Evolutionary conservation across 768 basidiomycete genomes (phyloP).

Genomic region (Trametes maxima): DNA sequence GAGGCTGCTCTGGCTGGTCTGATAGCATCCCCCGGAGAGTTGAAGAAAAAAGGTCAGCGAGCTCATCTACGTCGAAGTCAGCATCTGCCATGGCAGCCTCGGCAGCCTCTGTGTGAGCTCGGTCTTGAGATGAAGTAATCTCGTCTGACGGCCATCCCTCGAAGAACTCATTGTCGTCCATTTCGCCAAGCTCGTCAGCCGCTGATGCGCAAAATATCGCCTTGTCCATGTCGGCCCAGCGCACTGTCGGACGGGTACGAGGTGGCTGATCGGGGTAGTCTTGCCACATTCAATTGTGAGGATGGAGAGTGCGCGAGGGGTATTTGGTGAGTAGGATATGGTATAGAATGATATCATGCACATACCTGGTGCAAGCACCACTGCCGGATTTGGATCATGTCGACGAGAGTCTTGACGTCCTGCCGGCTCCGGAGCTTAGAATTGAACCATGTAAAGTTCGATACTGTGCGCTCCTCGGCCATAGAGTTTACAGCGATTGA

Average conservation of each 20-base stretch:
- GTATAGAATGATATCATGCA: neutral
- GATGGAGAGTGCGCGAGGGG: too few relatives aligned
- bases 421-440: constrained; percentile 1
- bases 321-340: neutral
- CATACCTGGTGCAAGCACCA: constrained; percentile 4
- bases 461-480: constrained; percentile 20
- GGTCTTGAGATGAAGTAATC: too few relatives aligned
- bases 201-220: neutral
- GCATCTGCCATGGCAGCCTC: neutral
- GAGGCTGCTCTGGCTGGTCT: neutral
- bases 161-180: neutral
- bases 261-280: neutral
- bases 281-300: neutral
- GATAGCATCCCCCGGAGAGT: neutral
- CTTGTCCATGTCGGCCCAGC: constrained; percentile 3
- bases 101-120: too few relatives aligned
- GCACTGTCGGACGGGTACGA: constrained; percentile 2
- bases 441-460: constrained; percentile 20
- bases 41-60: neutral
- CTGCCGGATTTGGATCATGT: constrained; percentile 12
- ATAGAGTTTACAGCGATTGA: constrained; percentile 19
- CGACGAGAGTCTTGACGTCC: neutral
- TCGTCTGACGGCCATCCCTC: constrained; percentile 4
- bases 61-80: neutral
- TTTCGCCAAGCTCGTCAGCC: neutral